phyloP scores from a whole-genome alignment of 495 filamentous ascomycete genomes.

The Aspergillus heteromorphus region DNA sequence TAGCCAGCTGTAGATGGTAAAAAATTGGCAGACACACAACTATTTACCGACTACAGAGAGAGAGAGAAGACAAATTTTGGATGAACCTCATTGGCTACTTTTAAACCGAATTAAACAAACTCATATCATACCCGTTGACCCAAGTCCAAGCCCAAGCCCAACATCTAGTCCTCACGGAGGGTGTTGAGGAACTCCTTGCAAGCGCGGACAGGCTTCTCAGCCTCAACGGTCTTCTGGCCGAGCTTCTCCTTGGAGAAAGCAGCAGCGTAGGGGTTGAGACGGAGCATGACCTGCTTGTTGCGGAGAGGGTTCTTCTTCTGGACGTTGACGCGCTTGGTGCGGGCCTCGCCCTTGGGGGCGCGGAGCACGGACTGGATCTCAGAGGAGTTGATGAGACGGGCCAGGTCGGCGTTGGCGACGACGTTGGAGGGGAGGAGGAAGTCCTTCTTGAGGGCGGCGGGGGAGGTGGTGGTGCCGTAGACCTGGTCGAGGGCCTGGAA shows the following conservation, averaged over 20 bases:
- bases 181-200: constrained; percentile 46
- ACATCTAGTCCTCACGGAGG: constrained; percentile 50
- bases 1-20: no score
- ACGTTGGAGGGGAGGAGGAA: constrained; percentile 88
- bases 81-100: constrained; percentile 16
- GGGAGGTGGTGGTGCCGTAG: constrained; percentile 84
- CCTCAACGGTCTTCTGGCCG: constrained; percentile 55
- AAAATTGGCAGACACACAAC: no score
- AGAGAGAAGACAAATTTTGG: no score
- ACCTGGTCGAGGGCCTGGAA: constrained; percentile 93
- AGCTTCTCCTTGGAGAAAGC: constrained; percentile 79
- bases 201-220: constrained; percentile 47
- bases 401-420: constrained; percentile 85
- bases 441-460: constrained; percentile 92
- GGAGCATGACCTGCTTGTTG: constrained; percentile 95
- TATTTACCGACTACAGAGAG: no score
- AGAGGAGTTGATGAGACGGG: constrained; percentile 96
- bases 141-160: constrained; percentile 12
- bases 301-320: constrained; percentile 99
- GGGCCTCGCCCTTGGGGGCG: constrained; percentile 79
- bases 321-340: constrained; percentile 82
- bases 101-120: constrained; percentile 21
- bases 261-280: constrained; percentile 94
- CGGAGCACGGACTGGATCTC: constrained; percentile 94
- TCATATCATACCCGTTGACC: constrained; percentile 24